These are phyloP conservation scores for Scheffersomyces illinoinensis DNA, from an alignment of 1,139 yeast species.

Conservation along the genomic window DNA sequence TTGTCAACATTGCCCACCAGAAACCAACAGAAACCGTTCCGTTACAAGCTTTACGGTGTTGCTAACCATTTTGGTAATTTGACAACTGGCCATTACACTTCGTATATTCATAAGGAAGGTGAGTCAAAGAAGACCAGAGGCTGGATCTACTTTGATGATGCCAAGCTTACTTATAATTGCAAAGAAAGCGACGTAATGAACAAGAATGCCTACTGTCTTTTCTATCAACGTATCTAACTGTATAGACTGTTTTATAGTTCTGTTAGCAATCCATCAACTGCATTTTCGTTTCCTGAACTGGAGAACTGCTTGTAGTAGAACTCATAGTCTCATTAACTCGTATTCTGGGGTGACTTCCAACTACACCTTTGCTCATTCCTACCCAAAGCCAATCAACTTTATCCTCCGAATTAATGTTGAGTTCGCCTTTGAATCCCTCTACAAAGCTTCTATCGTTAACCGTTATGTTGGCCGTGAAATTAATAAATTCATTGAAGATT, in stretches of 20 bases:
- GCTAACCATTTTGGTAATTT: constrained; percentile 85
- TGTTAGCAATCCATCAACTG: not conserved
- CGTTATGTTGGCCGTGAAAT: constrained; percentile 76
- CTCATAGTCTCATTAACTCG: constrained; percentile 26
- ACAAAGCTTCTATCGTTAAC: constrained; percentile 82
- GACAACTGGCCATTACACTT: constrained; percentile 90
- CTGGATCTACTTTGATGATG: constrained; percentile 83
- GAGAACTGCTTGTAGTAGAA: not conserved
- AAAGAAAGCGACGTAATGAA: constrained; percentile 49
- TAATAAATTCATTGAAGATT: constrained; percentile 80
- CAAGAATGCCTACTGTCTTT: constrained; percentile 74
- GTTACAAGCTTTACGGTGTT: constrained; percentile 77
- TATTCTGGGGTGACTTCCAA: constrained; percentile 45
- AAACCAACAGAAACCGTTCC: constrained; percentile 79
- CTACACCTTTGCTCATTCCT: constrained; percentile 63
- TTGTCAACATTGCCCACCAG: constrained; percentile 61
- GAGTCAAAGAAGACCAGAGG: constrained; percentile 37
- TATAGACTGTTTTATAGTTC: not conserved
- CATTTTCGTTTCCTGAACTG: not conserved
- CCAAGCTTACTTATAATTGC: constrained; percentile 49
- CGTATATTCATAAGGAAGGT: constrained; percentile 67
- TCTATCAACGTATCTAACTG: constrained; percentile 48
- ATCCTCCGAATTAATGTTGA: constrained; percentile 48
- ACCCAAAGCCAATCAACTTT: constrained; percentile 76
- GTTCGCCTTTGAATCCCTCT: constrained; percentile 71